Percentiles rank a stretch among this genome's conserved stretches.
phyloP scores from a whole-genome alignment of 192 early-diverging fungal genomes.

The Backusella psychrophila region DNA sequence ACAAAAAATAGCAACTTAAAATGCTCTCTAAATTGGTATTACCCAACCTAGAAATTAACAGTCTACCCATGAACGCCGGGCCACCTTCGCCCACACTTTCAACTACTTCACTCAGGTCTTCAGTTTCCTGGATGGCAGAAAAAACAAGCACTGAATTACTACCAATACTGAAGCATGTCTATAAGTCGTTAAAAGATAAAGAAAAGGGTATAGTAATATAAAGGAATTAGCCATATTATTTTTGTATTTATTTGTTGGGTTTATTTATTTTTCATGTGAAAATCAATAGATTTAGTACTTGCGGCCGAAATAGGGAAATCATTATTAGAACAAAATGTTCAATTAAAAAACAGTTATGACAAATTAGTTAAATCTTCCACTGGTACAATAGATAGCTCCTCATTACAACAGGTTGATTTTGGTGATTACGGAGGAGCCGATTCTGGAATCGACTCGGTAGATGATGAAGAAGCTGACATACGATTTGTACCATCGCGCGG shows the following conservation, averaged over 20 bases:
- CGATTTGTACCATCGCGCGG: constrained; percentile 14
- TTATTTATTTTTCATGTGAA: constrained; percentile 18
- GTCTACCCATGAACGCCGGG: neutral
- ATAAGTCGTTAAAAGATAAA: constrained; percentile 34
- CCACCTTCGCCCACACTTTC: constrained; percentile 37
- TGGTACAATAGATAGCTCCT: neutral
- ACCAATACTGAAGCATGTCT: constrained; percentile 39
- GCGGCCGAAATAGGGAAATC: constrained; percentile 50
- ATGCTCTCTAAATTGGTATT: constrained; percentile 2
- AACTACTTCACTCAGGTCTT: constrained; percentile 36
- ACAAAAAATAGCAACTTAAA: neutral
- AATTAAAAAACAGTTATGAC: constrained; percentile 42
- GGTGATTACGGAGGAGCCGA: constrained; percentile 1
- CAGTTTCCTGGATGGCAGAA: constrained; percentile 35
- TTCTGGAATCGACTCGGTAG: constrained; percentile 5
- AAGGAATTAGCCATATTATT: neutral
- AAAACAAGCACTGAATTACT: constrained; percentile 39
- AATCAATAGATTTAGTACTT: constrained; percentile 35
- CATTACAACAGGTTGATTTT: neutral
- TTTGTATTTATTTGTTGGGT: neutral
- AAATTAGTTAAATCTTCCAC: constrained; percentile 15
- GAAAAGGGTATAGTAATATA: constrained; percentile 33
- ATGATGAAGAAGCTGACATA: constrained; percentile 10
- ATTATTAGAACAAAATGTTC: constrained; percentile 43
- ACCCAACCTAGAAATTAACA: neutral